Base-by-base conservation (phyloP, 2,329 filamentous ascomycete species). In the Cladosporium sp. region DNA sequence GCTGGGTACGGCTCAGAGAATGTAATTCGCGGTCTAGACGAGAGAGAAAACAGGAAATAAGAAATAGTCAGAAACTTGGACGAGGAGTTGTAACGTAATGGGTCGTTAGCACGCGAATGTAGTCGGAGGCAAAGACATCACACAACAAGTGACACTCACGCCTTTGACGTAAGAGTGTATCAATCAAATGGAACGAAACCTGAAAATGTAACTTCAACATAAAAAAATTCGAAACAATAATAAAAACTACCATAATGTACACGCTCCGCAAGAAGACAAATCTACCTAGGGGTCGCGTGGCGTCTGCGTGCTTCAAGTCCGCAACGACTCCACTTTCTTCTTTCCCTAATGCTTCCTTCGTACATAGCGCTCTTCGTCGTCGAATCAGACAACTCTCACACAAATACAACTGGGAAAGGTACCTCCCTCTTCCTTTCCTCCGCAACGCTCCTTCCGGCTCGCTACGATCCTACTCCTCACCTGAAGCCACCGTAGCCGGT, bases 401-500 rank as follows among this genome's bases (percentile, higher is more conserved):
- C 43, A 30, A 47, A 47, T 47, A 47, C 43, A 47, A 30, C 43
- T 47, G 22, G 40, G 20, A 28, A 43, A 43, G 40, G 20, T 43
- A 43, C 40, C 20, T 1, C 22, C 11, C 8, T 25, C 20, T 47
- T 47, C 47, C 47, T 50, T 17, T 34, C 30, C 28, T 34, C 45
- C 28, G 45, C 45, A 22, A n/a, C 42, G 8, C n/a, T 25, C 25
- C 14, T 4, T 14, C 22, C 5, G 11, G 28, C n/a, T 5, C 22
- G 25, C 25, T n/a, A 12, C 43, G 5, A n/a, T 17, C 28, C 11
- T 11, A 11, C 25, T 47, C 25, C 59, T 63, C 57, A 67, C 59
- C 65, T 64, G 61, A 71, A 73, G 45, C 64, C 69, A 42, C 67
- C 63, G 58, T 67, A 72, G 15, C 69, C 69, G 3, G 93, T 97